These are phyloP conservation scores for Lenzites betulinus DNA, from an alignment of 768 basidiomycete genomes.

Conservation along the genomic window DNA sequence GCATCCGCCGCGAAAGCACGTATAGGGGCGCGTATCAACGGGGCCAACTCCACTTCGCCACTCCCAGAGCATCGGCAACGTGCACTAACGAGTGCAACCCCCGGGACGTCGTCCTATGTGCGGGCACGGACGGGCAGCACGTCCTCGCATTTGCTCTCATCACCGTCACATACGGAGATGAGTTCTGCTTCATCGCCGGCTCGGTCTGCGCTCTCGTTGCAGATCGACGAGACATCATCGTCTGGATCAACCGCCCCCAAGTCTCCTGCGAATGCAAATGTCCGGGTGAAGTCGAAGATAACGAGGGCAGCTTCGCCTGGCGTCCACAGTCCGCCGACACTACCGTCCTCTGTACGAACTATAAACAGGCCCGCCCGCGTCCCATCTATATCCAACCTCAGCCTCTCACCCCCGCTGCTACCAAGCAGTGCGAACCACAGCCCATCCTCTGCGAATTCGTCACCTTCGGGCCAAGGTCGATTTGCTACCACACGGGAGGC, in stretches of 20 bases:
- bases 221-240: slow-evolving; percentile 22
- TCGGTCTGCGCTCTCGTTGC: slow-evolving; percentile 21
- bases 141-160: slow-evolving; percentile 27
- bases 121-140: slow-evolving; percentile 29
- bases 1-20: slow-evolving; percentile 28
- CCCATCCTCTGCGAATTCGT: slow-evolving; percentile 19
- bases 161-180: slow-evolving; percentile 16
- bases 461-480: slow-evolving; percentile 24
- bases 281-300: slow-evolving; percentile 63
- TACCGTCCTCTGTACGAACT: slow-evolving; percentile 22
- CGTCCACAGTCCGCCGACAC: slow-evolving; percentile 26
- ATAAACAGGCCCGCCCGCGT: slow-evolving; percentile 33
- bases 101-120: slow-evolving; percentile 18
- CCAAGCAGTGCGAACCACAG: slow-evolving; percentile 18
- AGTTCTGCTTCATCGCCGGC: slow-evolving; percentile 19
- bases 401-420: slow-evolving; percentile 29
- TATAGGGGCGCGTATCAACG: slow-evolving; percentile 23
- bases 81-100: slow-evolving; percentile 29
- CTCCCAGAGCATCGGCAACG: slow-evolving; percentile 33
- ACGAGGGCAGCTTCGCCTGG: slow-evolving; percentile 47
- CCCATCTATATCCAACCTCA: slow-evolving; percentile 35
- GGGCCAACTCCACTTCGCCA: slow-evolving; percentile 20
- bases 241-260: slow-evolving; percentile 15
- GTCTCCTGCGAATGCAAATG: slow-evolving; percentile 9
- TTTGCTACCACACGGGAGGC: slow-evolving; percentile 27